These are phyloP conservation scores for Sporisorium scitamineum DNA, from an alignment of 1,284 basidiomycete species.

Conservation along the genomic window DNA sequence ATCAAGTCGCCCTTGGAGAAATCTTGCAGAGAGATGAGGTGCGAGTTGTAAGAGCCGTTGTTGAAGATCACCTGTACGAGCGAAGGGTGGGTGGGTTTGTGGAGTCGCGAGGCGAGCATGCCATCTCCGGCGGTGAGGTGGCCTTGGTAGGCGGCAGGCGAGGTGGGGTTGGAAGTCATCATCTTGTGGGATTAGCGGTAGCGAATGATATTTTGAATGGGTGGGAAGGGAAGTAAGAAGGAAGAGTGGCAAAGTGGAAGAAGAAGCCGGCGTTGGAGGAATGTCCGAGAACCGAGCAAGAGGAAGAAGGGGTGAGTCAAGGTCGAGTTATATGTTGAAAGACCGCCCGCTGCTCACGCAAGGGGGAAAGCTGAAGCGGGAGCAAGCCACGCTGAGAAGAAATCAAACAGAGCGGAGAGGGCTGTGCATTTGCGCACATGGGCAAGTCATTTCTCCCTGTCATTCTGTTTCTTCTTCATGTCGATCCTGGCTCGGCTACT, in stretches of 20 bases:
- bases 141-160: slow-evolving; percentile 45
- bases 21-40: slow-evolving; percentile 47
- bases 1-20: slow-evolving; percentile 49
- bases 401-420: background rate
- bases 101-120: slow-evolving; percentile 29
- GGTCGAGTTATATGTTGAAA: slow-evolving; percentile 3
- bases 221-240: background rate
- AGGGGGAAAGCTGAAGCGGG: background rate
- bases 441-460: background rate
- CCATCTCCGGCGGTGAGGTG: slow-evolving; percentile 60
- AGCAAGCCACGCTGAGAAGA: slow-evolving; percentile 4
- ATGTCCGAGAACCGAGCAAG: background rate
- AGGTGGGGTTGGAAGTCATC: slow-evolving; percentile 28
- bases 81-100: slow-evolving; percentile 59
- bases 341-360: background rate
- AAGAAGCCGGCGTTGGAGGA: background rate
- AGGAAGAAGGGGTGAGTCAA: background rate
- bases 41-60: slow-evolving; percentile 63
- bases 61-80: slow-evolving; percentile 60
- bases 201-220: background rate
- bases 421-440: slow-evolving; percentile 4
- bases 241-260: background rate
- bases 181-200: slow-evolving; percentile 10
- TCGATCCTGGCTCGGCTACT: background rate
- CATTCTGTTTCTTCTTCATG: background rate